Evolutionary conservation across 2,329 filamentous ascomycete genomes (phyloP).

Genomic region (Exophiala viscosa): DNA sequence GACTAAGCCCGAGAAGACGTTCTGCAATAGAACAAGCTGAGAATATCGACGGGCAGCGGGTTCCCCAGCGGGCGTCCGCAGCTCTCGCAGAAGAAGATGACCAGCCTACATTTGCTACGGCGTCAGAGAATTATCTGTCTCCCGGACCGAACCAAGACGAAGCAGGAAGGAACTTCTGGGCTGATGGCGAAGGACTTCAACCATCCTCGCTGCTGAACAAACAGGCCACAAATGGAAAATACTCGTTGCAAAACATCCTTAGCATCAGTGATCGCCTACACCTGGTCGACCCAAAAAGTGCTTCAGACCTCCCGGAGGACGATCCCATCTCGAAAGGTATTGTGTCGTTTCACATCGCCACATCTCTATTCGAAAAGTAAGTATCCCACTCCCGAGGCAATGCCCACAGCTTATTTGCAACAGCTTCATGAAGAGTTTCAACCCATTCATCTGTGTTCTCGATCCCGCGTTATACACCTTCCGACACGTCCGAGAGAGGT

Average conservation of each 20-base stretch:
- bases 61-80: no score
- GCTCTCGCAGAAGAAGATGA: not conserved
- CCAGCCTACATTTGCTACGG: not conserved
- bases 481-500: slow-evolving; percentile 35
- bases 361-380: slow-evolving; percentile 33
- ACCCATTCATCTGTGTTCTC: slow-evolving; percentile 42
- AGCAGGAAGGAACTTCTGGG: not conserved
- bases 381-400: slow-evolving; percentile 1
- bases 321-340: slow-evolving; percentile 32
- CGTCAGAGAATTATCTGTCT: not conserved
- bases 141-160: not conserved
- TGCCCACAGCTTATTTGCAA: not conserved
- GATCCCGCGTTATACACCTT: slow-evolving; percentile 40
- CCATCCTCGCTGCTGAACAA: slow-evolving; percentile 36
- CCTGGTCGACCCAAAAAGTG: not conserved
- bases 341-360: slow-evolving; percentile 29
- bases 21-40: no score
- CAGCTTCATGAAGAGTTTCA: slow-evolving; percentile 40
- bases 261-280: not conserved
- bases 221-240: slow-evolving; percentile 30
- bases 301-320: slow-evolving; percentile 6
- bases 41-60: no score
- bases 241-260: slow-evolving; percentile 3
- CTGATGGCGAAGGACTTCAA: not conserved
- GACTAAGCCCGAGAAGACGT: not conserved